Evolutionary conservation across 306 rosid genomes (phyloP), one percentile per base, ranked within the genome.

Genomic region (Glycyrrhiza uralensis): DNA sequence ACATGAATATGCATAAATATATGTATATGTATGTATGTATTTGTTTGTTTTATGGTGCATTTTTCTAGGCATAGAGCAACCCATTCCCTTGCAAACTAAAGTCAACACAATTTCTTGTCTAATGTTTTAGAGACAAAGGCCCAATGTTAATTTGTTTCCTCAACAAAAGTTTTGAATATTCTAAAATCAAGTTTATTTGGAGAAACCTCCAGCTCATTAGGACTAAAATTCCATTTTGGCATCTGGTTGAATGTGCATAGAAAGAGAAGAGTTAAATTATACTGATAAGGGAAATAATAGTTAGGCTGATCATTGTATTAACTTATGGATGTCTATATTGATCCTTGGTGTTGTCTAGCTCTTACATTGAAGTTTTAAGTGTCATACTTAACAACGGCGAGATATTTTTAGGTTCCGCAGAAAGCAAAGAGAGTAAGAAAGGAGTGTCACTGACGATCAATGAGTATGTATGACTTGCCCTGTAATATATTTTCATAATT

Each of bases 401-500:
- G 26, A 71, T 57, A n/a, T 57, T 79, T 79, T 72, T 76, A 88
- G 96, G 86, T 81, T 71, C 88, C 24, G 59, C 38, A 52, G 87
- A 80, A 55, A 82, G 66, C 29, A 17, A 64, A 67, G 86, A 88
- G 60, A 80, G 76, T 72, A 30, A 69, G 52, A 79, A 66, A 76
- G 86, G 84, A 60, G 58, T 30, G 33, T 63, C 61, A 0, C 59
- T 7, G 41, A 55, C 86, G 74, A 71, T 55, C 71, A 91, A 78
- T 19, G 82, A 78, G 97, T 91, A 91, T 76, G 87, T 79, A 51
- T 63, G 65, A 65, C 80, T 70, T 76, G 18, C 83, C 80, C 82
- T 83, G 32, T 46, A 52, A 6, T 84, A 67, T 56, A 45, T 63
- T 80, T 82, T 70, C 57, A 24, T 79, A 58, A 20, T 66, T 72